Percentiles rank a stretch among this genome's conserved stretches.
phyloP scores from a whole-genome alignment of 768 basidiomycete genomes.

The Calocera cornea region DNA sequence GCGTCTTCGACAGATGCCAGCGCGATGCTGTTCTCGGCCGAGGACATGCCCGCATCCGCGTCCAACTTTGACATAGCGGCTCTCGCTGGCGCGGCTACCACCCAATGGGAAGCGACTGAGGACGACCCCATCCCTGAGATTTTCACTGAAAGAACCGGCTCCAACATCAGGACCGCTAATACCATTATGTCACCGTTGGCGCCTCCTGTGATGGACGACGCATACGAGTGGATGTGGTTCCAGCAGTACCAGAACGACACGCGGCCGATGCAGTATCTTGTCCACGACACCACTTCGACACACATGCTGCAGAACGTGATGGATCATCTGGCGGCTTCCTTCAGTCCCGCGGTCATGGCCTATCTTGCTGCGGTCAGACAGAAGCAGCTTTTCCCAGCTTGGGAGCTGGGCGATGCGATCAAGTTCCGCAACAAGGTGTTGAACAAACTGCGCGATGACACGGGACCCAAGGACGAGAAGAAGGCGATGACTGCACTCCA shows the following conservation, averaged over 20 bases:
- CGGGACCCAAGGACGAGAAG: conserved; percentile 18
- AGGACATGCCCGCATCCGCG: background rate
- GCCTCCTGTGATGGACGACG: background rate
- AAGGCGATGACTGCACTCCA: conserved; percentile 67
- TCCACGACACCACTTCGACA: background rate
- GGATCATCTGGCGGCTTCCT: background rate
- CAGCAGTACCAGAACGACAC: conserved; percentile 3
- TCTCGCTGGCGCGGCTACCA: background rate
- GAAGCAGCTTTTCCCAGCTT: conserved; percentile 1
- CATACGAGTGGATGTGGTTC: conserved; percentile 2
- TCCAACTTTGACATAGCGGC: background rate
- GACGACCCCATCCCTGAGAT: background rate
- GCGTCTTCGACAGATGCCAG: background rate
- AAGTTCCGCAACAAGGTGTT: background rate
- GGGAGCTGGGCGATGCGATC: background rate
- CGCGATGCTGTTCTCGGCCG: background rate
- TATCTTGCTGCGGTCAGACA: background rate
- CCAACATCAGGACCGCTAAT: background rate
- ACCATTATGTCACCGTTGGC: background rate
- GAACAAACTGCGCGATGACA: background rate
- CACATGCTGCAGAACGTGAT: background rate
- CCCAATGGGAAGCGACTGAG: background rate
- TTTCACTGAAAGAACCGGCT: background rate
- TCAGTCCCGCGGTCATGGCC: background rate
- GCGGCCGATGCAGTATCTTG: background rate